Evolutionary conservation across 805 yeast genomes (phyloP).

Genomic region (Tetrapisispora namnaoensis): DNA sequence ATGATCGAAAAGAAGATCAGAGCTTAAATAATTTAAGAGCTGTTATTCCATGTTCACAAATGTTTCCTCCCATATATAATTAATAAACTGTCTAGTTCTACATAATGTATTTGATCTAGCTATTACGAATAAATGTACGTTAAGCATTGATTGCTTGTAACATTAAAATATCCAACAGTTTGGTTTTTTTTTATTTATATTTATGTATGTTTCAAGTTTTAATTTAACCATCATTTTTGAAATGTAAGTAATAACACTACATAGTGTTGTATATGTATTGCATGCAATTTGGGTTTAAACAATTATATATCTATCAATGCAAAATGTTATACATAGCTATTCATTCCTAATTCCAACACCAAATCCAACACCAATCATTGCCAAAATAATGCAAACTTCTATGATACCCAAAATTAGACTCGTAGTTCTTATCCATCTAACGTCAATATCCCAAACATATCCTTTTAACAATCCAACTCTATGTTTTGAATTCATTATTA

Average conservation of each 20-base stretch:
- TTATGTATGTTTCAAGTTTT: neutral
- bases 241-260: too few species aligned
- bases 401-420: conserved; percentile 28
- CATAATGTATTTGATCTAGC: neutral
- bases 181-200: neutral
- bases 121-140: conserved; percentile 1
- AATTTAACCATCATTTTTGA: neutral
- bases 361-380: conserved; percentile 38
- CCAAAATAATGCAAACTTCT: conserved; percentile 25
- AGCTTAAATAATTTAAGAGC: conserved; percentile 21
- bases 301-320: neutral
- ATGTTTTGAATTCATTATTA: conserved; percentile 20
- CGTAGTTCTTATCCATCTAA: conserved; percentile 22
- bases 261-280: too few species aligned
- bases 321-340: neutral
- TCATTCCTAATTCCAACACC: conserved; percentile 31
- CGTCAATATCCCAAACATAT: conserved; percentile 24
- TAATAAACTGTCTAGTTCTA: neutral
- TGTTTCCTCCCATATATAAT: neutral
- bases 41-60: neutral
- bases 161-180: neutral
- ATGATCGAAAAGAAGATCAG: conserved; percentile 52
- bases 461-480: conserved; percentile 21
- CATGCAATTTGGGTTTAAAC: too few species aligned
- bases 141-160: conserved; percentile 2